These are phyloP conservation scores for Boehmeria nivea DNA, from an alignment of 306 rosid genomes.

Conservation along the genomic window DNA sequence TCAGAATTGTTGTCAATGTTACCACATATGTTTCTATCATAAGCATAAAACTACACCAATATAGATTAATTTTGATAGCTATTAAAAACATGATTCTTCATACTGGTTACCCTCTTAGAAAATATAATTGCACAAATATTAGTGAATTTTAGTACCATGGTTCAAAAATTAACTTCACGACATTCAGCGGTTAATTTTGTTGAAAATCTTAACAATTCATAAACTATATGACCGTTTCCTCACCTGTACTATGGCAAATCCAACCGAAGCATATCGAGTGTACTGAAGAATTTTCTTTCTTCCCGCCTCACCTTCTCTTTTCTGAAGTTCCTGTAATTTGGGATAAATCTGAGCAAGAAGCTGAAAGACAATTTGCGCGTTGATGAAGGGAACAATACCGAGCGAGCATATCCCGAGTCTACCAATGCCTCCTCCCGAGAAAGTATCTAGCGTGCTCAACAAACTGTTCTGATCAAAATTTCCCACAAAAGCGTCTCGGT, in stretches of 20 bases:
- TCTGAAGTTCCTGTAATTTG: conserved; percentile 92
- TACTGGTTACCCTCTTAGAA: too few species aligned
- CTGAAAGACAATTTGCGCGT: conserved; percentile 93
- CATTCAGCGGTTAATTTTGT: too few species aligned
- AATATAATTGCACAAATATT: too few species aligned
- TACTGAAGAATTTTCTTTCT: conserved; percentile 87
- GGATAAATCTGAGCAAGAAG: conserved; percentile 95
- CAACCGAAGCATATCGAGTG: conserved; percentile 92
- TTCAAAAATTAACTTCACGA: too few species aligned
- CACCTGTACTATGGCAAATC: conserved; percentile 91
- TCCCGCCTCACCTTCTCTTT: conserved; percentile 92
- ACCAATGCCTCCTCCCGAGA: conserved; percentile 98
- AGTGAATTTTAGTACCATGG: too few species aligned
- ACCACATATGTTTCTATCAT: too few species aligned
- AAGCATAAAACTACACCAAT: too few species aligned
- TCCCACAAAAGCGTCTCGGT: conserved; percentile 89
- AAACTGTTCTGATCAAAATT: conserved; percentile 89
- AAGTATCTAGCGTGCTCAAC: conserved; percentile 81
- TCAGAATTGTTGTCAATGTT: too few species aligned
- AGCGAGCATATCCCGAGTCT: conserved; percentile 92
- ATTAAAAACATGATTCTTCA: too few species aligned
- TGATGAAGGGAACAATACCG: conserved; percentile 93
- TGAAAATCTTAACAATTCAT: too few species aligned
- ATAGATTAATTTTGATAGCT: too few species aligned
- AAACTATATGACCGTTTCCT: conserved; percentile 8